Evolutionary conservation across 768 basidiomycete genomes (phyloP), one percentile per base, ranked within the genome.

Genomic region (Trichaptum fuscoviolaceum): DNA sequence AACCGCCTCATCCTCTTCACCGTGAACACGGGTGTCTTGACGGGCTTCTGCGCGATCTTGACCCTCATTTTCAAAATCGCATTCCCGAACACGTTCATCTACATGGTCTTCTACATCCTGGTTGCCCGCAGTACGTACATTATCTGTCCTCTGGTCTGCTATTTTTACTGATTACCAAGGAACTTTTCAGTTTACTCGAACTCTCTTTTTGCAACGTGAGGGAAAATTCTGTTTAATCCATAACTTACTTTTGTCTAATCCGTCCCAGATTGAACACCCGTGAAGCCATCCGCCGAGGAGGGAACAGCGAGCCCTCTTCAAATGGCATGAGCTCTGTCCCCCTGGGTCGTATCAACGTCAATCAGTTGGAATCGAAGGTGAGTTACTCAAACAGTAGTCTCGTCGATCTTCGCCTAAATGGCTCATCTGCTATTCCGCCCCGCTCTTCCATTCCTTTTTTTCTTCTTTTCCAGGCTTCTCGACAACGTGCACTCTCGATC

Each of bases 21-120:
- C 24, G 35, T 63, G 18, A 63, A 63, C 36, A 63, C 63, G 7
- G 63, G 63, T 23, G 25, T 64, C 24, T 15, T 67, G 52, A 64
- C 66, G 24, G 64, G 42, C 12, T 2, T 63, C 24, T 63, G 63
- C 63, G 63, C 63, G 24, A 6, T 63, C 63, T 9, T 52, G 6
- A 27, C 63, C 7, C 63, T 63, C 26, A 52, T 63, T 7, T 27
- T 6, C 36, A 35, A 36, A 10, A 27, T 63, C 63, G 25, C 59
- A 3, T 61, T 61, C 24, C 63, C 63, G 8, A n/a, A 10, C 27
- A 52, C 63, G 34, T 63, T 63, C 36, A 35, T 63, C 17, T 63
- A 63, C 63, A 63, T 63, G 26, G 17, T 35, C 27, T 63, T 63
- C 63, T 63, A 63, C 63, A 25, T 63, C 24, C 15, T 35, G 7